Base-by-base conservation (phyloP, 352 stramenopile species). In the Globisporangium sylvaticum region DNA sequence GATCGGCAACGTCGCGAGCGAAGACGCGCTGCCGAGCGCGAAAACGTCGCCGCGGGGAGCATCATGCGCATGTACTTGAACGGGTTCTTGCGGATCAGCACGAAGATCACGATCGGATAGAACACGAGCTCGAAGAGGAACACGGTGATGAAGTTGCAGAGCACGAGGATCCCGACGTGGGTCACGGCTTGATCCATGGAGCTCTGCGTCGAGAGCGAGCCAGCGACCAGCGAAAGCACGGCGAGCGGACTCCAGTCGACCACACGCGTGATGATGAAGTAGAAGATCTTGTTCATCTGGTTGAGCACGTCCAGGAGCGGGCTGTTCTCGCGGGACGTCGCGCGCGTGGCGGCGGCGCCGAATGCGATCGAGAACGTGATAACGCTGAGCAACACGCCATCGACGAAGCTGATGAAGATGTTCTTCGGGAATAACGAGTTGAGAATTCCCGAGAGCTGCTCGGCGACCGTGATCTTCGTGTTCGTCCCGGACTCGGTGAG, bases 241-340 rank as follows among this genome's bases (percentile, higher is more conserved):
- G 81, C 83, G 20, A 90, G 20, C 15, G 85, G 83, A 27, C 79
- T 91, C 76, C 75, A 90, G 71, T 79, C 75, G 57, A 92, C 84
- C 25, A 87, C 70, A 50, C 83, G 87, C 53, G 70, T 60, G 64
- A 94, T 90, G 29, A 91, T 66, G 20, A 76, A 72, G 60, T 88
- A 87, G 55, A 93, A 90, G 18, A 91, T 84, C 37, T 83, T 78
- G 73, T 87, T 90, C 71, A 90, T 78, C 58, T 91, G 83, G 55
- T 86, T 79, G 24, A 91, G 71, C 7, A 86, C 66, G 32, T 83
- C 76, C 14, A 89, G 69, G 39, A 91, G 58, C 32, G 80, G 79
- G 37, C 78, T 91, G 58, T 68, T 79, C 54, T 91, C 79, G n/a
- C 78, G 75, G 7, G 75, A 74, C 31, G 71, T 83, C 4, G 77